A percentile compares a stretch with the other conserved stretches of the same genome.
Conservation (phyloP, 768 basidiomycete genomes). For the Russula brevipes region DNA sequence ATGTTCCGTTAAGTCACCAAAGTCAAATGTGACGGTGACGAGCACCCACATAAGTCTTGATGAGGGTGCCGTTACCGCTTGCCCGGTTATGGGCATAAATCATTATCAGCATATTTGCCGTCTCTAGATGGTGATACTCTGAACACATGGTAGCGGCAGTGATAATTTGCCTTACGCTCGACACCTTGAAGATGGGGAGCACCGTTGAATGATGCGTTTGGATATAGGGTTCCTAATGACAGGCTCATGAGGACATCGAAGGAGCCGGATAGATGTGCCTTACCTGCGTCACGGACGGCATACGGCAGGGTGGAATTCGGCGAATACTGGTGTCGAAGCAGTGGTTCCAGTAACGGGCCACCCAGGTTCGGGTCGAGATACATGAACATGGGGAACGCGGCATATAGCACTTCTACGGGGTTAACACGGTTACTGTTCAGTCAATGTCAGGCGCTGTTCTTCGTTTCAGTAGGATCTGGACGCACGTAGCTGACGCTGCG, state of each 20-base stretch:
- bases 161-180: constrained; percentile 9
- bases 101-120: constrained; percentile 25
- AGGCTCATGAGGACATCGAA: background rate
- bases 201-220: background rate
- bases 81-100: constrained; percentile 10
- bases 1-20: background rate
- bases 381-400: constrained; percentile 22
- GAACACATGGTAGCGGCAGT: background rate
- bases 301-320: background rate
- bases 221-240: constrained; percentile 6
- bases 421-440: constrained; percentile 14
- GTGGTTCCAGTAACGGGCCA: constrained; percentile 15
- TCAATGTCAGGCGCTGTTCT: background rate
- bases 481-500: background rate
- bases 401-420: constrained; percentile 17
- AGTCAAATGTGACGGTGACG: background rate
- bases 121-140: constrained; percentile 5
- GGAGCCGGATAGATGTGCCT: background rate
- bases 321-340: constrained; percentile 18
- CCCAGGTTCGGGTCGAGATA: constrained; percentile 18
- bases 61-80: constrained; percentile 5
- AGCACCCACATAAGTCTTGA: constrained; percentile 1
- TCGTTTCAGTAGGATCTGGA: background rate
- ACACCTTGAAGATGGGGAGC: constrained; percentile 13
- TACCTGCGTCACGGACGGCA: constrained; percentile 20